These are phyloP conservation scores for Trifolium repens DNA, from an alignment of 306 rosid species.

Conservation along the genomic window DNA sequence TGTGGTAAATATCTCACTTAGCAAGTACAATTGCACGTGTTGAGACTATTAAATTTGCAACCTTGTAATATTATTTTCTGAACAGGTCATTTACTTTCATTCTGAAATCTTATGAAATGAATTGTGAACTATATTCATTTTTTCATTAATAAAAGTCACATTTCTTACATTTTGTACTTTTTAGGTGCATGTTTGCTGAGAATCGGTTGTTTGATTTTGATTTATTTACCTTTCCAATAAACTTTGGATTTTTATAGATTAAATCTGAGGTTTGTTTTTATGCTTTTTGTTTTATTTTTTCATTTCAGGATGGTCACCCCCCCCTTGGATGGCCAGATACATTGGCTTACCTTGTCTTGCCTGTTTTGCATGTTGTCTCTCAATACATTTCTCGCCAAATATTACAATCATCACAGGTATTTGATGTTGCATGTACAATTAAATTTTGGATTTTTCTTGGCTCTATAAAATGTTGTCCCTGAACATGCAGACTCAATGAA, in stretches of 20 bases:
- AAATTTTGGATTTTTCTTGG: conserved; percentile 30
- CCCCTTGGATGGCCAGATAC: conserved; percentile 99
- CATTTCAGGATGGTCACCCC: conserved; percentile 91
- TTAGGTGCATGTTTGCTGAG: neutral
- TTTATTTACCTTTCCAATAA: neutral
- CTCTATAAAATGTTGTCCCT: conserved; percentile 24
- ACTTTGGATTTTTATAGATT: conserved; percentile 4
- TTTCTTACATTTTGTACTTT: neutral
- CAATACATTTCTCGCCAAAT: conserved; percentile 94
- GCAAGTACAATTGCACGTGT: conserved; percentile 31
- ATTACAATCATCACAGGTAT: conserved; percentile 95
- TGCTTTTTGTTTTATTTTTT: conserved; percentile 31
- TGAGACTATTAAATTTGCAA: conserved; percentile 9
- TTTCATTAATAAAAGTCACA: neutral
- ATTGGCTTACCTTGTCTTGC: conserved; percentile 94
- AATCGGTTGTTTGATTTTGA: neutral
- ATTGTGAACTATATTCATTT: conserved; percentile 10
- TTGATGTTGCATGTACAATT: conserved; percentile 43
- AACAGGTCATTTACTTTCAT: conserved; percentile 20
- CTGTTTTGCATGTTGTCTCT: conserved; percentile 73
- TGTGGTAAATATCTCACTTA: conserved; percentile 61
- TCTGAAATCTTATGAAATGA: conserved; percentile 5
- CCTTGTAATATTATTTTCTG: conserved; percentile 8
- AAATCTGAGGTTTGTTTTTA: conserved; percentile 25
- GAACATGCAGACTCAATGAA: neutral